Evolutionary conservation across 345 rosid species (phyloP).

Genomic region (Sisymbrium irio): DNA sequence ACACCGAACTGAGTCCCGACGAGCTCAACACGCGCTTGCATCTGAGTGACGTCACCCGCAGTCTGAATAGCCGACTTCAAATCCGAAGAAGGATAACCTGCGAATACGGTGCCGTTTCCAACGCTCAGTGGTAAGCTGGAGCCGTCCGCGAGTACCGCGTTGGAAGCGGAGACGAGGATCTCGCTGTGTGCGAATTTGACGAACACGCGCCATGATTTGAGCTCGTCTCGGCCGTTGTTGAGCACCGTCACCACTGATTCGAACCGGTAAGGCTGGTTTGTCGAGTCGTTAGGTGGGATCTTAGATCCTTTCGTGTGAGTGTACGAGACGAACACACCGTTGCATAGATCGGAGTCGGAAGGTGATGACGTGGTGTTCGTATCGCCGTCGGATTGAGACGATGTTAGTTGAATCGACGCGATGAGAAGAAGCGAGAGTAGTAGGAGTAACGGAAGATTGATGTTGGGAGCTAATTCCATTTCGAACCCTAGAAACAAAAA

Average conservation of each 20-base stretch:
- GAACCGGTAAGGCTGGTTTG: slow-evolving; percentile 76
- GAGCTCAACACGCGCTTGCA: slow-evolving; percentile 53
- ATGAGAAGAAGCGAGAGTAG: slow-evolving; percentile 20
- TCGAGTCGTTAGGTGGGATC: slow-evolving; percentile 53
- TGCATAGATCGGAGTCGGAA: neutral
- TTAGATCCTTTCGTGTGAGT: neutral
- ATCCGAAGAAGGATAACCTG: slow-evolving; percentile 67
- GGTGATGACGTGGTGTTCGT: neutral
- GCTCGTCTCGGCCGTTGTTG: slow-evolving; percentile 23
- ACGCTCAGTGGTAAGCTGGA: slow-evolving; percentile 53
- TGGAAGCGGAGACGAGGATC: slow-evolving; percentile 66
- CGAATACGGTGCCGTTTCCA: slow-evolving; percentile 66
- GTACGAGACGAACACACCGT: too few species aligned
- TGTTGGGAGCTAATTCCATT: slow-evolving; percentile 1
- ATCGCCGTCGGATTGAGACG: slow-evolving; percentile 16
- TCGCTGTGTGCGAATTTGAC: slow-evolving; percentile 72
- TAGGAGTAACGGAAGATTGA: neutral
- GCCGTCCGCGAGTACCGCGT: slow-evolving; percentile 77
- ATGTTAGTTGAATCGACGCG: neutral
- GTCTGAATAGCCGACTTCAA: slow-evolving; percentile 85
- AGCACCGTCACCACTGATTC: slow-evolving; percentile 64
- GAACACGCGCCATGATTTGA: slow-evolving; percentile 72
- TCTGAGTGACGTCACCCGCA: slow-evolving; percentile 79
- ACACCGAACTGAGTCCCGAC: slow-evolving; percentile 88
- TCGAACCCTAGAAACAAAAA: slow-evolving; percentile 19